phyloP scores from a whole-genome alignment of 192 early-diverging fungal species.

The Backusella liffmaniae region DNA sequence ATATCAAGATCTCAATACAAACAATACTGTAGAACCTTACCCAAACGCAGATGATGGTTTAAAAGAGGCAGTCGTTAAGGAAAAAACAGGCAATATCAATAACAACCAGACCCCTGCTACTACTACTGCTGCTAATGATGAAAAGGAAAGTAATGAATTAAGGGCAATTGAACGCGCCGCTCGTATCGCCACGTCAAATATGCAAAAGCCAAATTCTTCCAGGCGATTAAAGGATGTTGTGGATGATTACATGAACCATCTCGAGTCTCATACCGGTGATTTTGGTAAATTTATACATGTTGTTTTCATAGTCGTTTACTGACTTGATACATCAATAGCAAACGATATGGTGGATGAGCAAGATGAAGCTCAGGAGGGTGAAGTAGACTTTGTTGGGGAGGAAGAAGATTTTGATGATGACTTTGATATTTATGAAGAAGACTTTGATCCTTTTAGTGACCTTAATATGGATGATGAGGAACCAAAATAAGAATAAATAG shows the following conservation, averaged over 20 bases:
- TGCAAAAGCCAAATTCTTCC: neutral
- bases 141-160: neutral
- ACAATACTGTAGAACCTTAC: neutral
- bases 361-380: neutral
- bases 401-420: neutral
- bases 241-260: conserved; percentile 3
- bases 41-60: neutral
- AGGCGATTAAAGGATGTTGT: conserved; percentile 11
- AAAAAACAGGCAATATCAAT: neutral
- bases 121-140: neutral
- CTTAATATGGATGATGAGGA: neutral
- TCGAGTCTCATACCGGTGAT: neutral
- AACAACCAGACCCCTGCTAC: neutral
- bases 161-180: neutral
- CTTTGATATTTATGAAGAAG: conserved; percentile 1
- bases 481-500: neutral
- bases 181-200: neutral
- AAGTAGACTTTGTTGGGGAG: neutral
- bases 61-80: neutral
- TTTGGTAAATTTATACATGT: neutral
- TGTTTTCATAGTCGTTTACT: neutral
- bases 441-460: neutral
- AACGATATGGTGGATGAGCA: neutral
- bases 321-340: neutral
- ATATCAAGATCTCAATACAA: neutral